Conservation (phyloP, 1,284 basidiomycete genomes). For the Sanguinoderma infundibulare region DNA sequence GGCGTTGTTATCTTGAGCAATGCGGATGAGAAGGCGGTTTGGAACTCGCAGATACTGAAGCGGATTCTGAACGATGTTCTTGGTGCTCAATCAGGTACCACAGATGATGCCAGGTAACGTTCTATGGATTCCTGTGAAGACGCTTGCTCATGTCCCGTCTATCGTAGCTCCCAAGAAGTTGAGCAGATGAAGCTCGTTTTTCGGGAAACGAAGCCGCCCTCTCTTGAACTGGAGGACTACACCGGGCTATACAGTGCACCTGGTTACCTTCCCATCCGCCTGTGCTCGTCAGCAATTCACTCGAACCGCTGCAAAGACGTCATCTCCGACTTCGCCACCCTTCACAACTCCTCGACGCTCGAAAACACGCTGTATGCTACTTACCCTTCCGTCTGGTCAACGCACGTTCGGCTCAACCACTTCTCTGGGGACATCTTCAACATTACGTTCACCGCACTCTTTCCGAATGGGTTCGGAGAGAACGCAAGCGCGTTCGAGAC, state of each 20-base stretch:
- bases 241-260: slow-evolving; percentile 4
- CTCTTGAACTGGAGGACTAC: slow-evolving; percentile 1
- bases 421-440: slow-evolving; percentile 23
- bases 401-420: slow-evolving; percentile 29
- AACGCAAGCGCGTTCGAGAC: slow-evolving; percentile 32
- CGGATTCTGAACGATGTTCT: slow-evolving; percentile 21
- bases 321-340: background rate
- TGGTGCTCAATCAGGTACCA: background rate
- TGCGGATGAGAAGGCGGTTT: slow-evolving; percentile 38
- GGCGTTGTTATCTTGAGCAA: slow-evolving; percentile 48
- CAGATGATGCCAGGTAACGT: background rate
- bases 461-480: slow-evolving; percentile 32
- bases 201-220: background rate
- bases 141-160: background rate
- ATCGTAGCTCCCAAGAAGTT: background rate
- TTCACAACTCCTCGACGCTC: slow-evolving; percentile 1
- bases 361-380: slow-evolving; percentile 21
- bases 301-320: slow-evolving; percentile 4
- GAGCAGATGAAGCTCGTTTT: background rate
- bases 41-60: slow-evolving; percentile 32
- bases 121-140: background rate
- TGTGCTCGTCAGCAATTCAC: slow-evolving; percentile 1
- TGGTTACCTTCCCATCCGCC: slow-evolving; percentile 4
- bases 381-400: slow-evolving; percentile 28
- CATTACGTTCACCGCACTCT: slow-evolving; percentile 27